A percentile compares a stretch with the other conserved stretches of the same genome.
Evolutionary conservation across 2,329 filamentous ascomycete species (phyloP).

Genomic region (Diaporthe vaccinii): DNA sequence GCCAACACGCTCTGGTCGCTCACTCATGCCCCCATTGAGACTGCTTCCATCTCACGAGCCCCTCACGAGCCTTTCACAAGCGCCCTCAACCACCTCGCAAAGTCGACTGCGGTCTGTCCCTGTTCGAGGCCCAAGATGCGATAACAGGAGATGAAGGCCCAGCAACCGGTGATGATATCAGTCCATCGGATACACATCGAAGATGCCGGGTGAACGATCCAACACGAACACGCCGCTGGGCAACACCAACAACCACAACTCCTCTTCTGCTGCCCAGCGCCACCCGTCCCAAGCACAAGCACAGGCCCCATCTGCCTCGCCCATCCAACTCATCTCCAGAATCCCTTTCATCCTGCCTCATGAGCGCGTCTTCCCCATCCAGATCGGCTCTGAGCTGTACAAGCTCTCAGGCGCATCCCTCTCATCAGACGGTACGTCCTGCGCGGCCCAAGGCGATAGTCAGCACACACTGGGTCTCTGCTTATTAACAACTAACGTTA

Average conservation of each 20-base stretch:
- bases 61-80: neutral
- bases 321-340: slow-evolving; percentile 54
- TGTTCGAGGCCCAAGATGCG: slow-evolving; percentile 6
- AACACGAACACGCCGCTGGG: slow-evolving; percentile 32
- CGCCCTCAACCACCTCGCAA: neutral
- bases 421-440: slow-evolving; percentile 75
- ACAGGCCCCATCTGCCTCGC: slow-evolving; percentile 31
- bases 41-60: slow-evolving; percentile 3
- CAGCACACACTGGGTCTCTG: neutral
- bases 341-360: slow-evolving; percentile 74
- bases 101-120: neutral
- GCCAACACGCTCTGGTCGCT: neutral
- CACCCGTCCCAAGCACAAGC: neutral
- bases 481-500: neutral
- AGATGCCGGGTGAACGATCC: slow-evolving; percentile 34
- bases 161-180: slow-evolving; percentile 16
- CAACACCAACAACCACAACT: slow-evolving; percentile 4
- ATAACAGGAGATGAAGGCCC: slow-evolving; percentile 7
- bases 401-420: slow-evolving; percentile 80
- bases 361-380: slow-evolving; percentile 80
- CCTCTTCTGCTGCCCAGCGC: slow-evolving; percentile 12
- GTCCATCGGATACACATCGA: neutral
- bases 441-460: neutral
- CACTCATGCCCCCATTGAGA: neutral
- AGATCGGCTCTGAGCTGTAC: slow-evolving; percentile 80